Evolutionary conservation across 1,284 basidiomycete genomes (phyloP), one percentile per base, ranked within the genome.

Genomic region (Ustilago trichophora): DNA sequence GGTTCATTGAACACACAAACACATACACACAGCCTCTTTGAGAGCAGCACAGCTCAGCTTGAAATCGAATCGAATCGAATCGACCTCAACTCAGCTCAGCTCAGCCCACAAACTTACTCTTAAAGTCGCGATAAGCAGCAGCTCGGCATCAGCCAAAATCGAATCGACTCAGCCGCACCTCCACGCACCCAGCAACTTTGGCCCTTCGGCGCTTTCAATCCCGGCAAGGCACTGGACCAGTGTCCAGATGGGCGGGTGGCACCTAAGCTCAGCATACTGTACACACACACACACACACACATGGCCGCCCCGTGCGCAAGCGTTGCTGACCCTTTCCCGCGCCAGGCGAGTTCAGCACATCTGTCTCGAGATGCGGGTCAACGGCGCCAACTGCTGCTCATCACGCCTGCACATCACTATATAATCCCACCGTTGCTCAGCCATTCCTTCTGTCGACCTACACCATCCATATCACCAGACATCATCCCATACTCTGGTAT

Each of bases 341-440:
- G 8, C n/a, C n/a, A n/a, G n/a, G n/a, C n/a, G n/a, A n/a, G n/a
- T n/a, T n/a, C n/a, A n/a, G n/a, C n/a, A n/a, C n/a, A n/a, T n/a
- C n/a, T n/a, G n/a, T n/a, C n/a, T n/a, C n/a, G n/a, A n/a, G 18
- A 32, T 36, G 41, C 50, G 50, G 50, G 41, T 45, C 34, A 45
- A 38, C 37, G 31, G 40, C 25, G 18, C 16, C 25, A 11, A 22
- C 43, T 35, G 43, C n/a, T n/a, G n/a, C n/a, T n/a, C n/a, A n/a
- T 33, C 54, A 34, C 22, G 24, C 34, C 6, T 50, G 31, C 45
- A 16, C 12, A 3, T 29, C 11, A 31, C 22, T 64, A 64, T 64
- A 64, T 64, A 64, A 52, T 42, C 48, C 21, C 29, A 27, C n/a
- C 29, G 8, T n/a, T 38, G 36, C 60, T 57, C 48, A 48, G 44